These are phyloP conservation scores for Metschnikowia aberdeeniae DNA, from an alignment of 805 yeast genomes.

Conservation along the genomic window DNA sequence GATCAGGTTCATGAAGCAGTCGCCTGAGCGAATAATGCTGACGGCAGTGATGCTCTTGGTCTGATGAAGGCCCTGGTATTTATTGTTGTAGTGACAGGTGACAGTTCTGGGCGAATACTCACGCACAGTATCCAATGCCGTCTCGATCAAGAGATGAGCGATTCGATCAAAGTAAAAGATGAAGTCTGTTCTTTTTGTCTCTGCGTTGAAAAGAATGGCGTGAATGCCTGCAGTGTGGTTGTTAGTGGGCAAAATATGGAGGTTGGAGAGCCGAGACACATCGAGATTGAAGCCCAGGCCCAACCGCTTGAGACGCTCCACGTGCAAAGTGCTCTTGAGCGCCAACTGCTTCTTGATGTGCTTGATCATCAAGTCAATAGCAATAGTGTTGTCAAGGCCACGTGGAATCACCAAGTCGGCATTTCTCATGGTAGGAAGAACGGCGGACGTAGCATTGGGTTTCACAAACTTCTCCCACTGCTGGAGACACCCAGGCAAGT, in stretches of 20 bases:
- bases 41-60: slow-evolving; percentile 61
- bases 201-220: slow-evolving; percentile 58
- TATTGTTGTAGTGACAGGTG: slow-evolving; percentile 20
- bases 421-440: slow-evolving; percentile 67
- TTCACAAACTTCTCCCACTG: slow-evolving; percentile 93
- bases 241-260: slow-evolving; percentile 42
- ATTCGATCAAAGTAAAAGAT: slow-evolving; percentile 82
- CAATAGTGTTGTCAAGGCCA: slow-evolving; percentile 78
- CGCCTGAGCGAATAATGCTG: slow-evolving; percentile 85
- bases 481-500: slow-evolving; percentile 69
- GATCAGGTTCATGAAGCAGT: slow-evolving; percentile 79
- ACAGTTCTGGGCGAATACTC: slow-evolving; percentile 32
- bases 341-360: slow-evolving; percentile 73
- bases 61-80: slow-evolving; percentile 39
- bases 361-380: slow-evolving; percentile 71
- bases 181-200: slow-evolving; percentile 67
- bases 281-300: slow-evolving; percentile 42
- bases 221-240: slow-evolving; percentile 71
- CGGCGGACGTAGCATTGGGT: slow-evolving; percentile 78
- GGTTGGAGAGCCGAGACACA: slow-evolving; percentile 23
- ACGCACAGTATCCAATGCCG: slow-evolving; percentile 57
- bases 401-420: slow-evolving; percentile 92
- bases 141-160: slow-evolving; percentile 64
- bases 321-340: slow-evolving; percentile 62
- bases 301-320: slow-evolving; percentile 56